phyloP scores from a whole-genome alignment of 495 filamentous ascomycete species.

The Neurospora intermedia region DNA sequence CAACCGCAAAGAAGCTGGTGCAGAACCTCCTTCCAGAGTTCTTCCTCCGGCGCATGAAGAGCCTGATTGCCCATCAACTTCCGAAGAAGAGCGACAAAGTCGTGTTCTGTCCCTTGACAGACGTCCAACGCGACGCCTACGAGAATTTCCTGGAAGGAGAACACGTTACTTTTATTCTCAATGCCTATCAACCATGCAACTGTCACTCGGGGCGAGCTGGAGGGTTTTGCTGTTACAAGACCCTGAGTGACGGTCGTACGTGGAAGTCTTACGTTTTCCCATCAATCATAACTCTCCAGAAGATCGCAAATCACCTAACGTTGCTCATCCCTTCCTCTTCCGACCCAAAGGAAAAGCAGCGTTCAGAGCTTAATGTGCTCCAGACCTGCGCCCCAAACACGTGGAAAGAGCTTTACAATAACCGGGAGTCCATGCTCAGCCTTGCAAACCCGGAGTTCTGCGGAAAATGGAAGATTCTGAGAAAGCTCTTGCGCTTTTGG shows the following conservation, averaged over 20 bases:
- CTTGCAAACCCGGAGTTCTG: slow-evolving; percentile 88
- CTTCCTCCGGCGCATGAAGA: slow-evolving; percentile 90
- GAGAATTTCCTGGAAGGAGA: slow-evolving; percentile 67
- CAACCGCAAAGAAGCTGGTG: slow-evolving; percentile 76
- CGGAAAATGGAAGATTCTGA: slow-evolving; percentile 92
- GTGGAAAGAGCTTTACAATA: slow-evolving; percentile 67
- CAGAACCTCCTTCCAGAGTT: slow-evolving; percentile 83
- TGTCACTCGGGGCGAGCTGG: slow-evolving; percentile 60
- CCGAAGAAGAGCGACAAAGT: slow-evolving; percentile 92
- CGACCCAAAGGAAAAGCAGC: slow-evolving; percentile 66
- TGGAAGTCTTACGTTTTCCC: slow-evolving; percentile 85
- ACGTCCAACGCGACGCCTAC: slow-evolving; percentile 75
- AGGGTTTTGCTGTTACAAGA: slow-evolving; percentile 71
- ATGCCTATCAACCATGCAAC: slow-evolving; percentile 53
- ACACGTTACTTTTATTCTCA: slow-evolving; percentile 56
- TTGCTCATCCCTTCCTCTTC: slow-evolving; percentile 66
- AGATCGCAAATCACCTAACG: slow-evolving; percentile 85
- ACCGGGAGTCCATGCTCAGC: slow-evolving; percentile 68
- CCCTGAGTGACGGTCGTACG: slow-evolving; percentile 42
- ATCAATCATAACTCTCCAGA: slow-evolving; percentile 66
- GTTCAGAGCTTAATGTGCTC: slow-evolving; percentile 67
- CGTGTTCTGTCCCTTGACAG: slow-evolving; percentile 87
- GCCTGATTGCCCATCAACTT: slow-evolving; percentile 84
- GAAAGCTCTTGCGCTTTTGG: slow-evolving; percentile 83
- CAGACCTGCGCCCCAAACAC: slow-evolving; percentile 62